Evolutionary conservation across 176 grass and related monocot genomes (phyloP).

Genomic region (Cenchrus americanus): DNA sequence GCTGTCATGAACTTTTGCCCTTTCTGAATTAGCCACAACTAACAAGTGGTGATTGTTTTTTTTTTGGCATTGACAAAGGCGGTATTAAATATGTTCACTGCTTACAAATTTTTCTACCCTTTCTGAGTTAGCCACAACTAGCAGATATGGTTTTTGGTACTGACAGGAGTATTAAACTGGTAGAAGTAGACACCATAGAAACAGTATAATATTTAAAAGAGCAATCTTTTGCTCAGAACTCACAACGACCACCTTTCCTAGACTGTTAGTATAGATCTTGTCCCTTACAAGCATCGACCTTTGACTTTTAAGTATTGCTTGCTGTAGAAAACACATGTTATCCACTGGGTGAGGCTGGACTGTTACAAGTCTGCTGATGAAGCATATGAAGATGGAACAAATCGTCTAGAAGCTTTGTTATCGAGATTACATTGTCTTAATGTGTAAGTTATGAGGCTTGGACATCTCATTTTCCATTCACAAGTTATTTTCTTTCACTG

Average conservation of each 20-base stretch:
- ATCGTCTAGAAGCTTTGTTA: constrained; percentile 54
- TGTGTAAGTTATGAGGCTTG: constrained; percentile 59
- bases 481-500: neutral
- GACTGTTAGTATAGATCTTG: neutral
- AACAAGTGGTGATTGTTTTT: neutral
- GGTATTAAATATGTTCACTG: neutral
- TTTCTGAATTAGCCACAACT: neutral
- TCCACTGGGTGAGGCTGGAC: constrained; percentile 86
- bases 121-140: neutral
- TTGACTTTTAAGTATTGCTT: constrained; percentile 16
- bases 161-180: neutral
- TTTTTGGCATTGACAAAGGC: neutral
- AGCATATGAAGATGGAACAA: constrained; percentile 82
- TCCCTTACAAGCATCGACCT: neutral
- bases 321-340: constrained; percentile 80
- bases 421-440: constrained; percentile 81
- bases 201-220: neutral
- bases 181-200: neutral
- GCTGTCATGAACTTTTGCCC: neutral
- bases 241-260: neutral
- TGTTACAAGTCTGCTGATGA: constrained; percentile 62
- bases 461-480: neutral
- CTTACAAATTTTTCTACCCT: neutral
- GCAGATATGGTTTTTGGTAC: neutral
- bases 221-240: neutral